Conservation (phyloP, 2,329 filamentous ascomycete species). For the Calonectria multiphialidica region DNA sequence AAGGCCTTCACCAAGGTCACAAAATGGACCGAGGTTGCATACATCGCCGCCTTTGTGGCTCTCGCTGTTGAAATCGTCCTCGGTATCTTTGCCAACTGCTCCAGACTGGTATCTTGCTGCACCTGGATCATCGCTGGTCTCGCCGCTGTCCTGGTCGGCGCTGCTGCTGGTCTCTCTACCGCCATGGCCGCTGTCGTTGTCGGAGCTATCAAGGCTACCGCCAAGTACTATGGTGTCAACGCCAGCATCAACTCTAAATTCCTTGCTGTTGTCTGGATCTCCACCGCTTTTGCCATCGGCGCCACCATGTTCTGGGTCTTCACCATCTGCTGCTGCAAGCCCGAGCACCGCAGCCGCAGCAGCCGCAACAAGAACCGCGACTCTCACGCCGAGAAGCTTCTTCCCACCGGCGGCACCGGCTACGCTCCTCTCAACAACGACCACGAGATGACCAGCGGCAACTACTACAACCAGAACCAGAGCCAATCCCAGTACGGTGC, state of each 20-base stretch:
- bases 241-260: constrained; percentile 76
- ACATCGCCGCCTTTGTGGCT: constrained; percentile 77
- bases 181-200: constrained; percentile 79
- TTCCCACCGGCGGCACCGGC: constrained; percentile 55
- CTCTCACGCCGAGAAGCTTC: constrained; percentile 64
- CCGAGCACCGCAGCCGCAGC: constrained; percentile 46
- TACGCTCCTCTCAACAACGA: constrained; percentile 53
- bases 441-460: constrained; percentile 51
- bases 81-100: constrained; percentile 87
- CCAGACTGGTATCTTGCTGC: constrained; percentile 82
- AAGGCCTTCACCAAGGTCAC: constrained; percentile 79
- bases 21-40: constrained; percentile 87
- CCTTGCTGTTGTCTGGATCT: constrained; percentile 82
- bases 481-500: constrained; percentile 48
- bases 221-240: constrained; percentile 79
- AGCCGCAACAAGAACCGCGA: constrained; percentile 50
- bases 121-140: constrained; percentile 82
- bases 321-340: constrained; percentile 84
- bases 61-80: constrained; percentile 80
- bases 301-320: constrained; percentile 92
- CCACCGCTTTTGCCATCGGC: constrained; percentile 79
- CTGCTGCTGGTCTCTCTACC: constrained; percentile 79
- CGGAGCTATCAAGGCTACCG: constrained; percentile 62
- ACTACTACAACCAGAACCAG: constrained; percentile 53
- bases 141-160: constrained; percentile 66